A percentile compares a stretch with the other conserved stretches of the same genome.
phyloP scores from a whole-genome alignment of 345 rosid genomes.

The Citropsis articulata region DNA sequence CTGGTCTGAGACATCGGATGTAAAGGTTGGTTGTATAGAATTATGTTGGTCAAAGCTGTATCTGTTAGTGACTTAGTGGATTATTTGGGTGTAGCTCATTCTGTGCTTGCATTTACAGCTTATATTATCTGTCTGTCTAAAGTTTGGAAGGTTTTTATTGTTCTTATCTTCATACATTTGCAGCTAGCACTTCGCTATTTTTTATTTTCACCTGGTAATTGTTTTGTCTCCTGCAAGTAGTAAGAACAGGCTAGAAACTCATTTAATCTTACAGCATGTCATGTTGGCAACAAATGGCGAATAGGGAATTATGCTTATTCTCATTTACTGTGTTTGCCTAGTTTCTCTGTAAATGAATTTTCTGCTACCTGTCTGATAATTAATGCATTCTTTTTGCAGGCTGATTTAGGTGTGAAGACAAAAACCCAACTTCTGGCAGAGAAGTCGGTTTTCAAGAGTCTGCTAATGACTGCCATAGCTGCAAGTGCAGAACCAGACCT shows the following conservation, averaged over 20 bases:
- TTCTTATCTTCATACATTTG: neutral
- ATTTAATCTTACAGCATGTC: neutral
- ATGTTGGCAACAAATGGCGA: neutral
- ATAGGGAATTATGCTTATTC: neutral
- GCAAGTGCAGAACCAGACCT: constrained; percentile 84
- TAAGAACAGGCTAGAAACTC: neutral
- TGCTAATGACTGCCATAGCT: constrained; percentile 81
- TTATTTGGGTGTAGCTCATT: neutral
- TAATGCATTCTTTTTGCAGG: constrained; percentile 44
- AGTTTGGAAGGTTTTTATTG: neutral
- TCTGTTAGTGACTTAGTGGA: neutral
- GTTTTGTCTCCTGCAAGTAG: neutral
- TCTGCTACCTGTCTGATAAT: constrained; percentile 7
- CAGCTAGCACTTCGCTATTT: neutral
- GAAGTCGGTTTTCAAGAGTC: constrained; percentile 93
- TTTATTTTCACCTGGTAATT: neutral
- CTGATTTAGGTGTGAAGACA: constrained; percentile 96
- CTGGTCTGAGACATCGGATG: constrained; percentile 72
- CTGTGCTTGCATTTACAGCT: neutral
- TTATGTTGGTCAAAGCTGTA: constrained; percentile 1
- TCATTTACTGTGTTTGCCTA: neutral
- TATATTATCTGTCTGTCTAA: neutral
- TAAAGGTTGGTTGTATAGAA: constrained; percentile 59
- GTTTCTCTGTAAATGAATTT: neutral
- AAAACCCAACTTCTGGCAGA: constrained; percentile 99